Base-by-base conservation (phyloP, 1,284 basidiomycete genomes). In the Leccinum variabile region DNA sequence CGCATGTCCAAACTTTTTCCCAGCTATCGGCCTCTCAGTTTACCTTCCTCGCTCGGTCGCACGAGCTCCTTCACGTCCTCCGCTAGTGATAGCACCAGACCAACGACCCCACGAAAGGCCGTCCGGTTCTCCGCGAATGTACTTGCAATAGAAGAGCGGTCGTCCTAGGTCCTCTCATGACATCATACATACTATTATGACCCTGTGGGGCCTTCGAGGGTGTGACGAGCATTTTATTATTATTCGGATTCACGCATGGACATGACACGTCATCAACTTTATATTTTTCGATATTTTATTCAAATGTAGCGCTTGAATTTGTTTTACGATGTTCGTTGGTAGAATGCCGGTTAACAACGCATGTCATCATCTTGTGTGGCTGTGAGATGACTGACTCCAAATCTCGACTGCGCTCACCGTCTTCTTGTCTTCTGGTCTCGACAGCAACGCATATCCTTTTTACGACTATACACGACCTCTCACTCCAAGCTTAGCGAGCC, bases 1-100 rank as follows among this genome's bases (percentile, higher is more conserved):
- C 80, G 81, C 39, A 82, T 86, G 79, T 78, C 82, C 60, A 80
- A 81, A 57, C 77, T 87, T 35, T 72, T 87, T 28, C 77, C 79
- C 5, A 76, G 79, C 14, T 76, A 76, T 49, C 78, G 79, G 32
- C 75, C 76, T 49, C 67, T 77, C 8, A 79, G 78, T n/a, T 73
- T 77, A 6, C 71, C 79, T 11, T 71, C 77, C 1, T 77, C 78
- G 3, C 66, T 75, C 13, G 72, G 62, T 55, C 68, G 74, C 3
- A 64, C 70, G n/a, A 72, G 70, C 25, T 78, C 80, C 35, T 65
- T 77, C 39, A 62, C 70, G 0, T 75, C 79, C 13, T 79, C 80
- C 9, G 77, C 78, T 35, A 75, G 76, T 66, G 63, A 81, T 72
- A 69, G 70, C 67, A 63, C 72, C 61, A 55, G 80, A 78, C 67